These are phyloP conservation scores for Colletotrichum karsti DNA, from an alignment of 2,329 filamentous ascomycete genomes.

Conservation along the genomic window DNA sequence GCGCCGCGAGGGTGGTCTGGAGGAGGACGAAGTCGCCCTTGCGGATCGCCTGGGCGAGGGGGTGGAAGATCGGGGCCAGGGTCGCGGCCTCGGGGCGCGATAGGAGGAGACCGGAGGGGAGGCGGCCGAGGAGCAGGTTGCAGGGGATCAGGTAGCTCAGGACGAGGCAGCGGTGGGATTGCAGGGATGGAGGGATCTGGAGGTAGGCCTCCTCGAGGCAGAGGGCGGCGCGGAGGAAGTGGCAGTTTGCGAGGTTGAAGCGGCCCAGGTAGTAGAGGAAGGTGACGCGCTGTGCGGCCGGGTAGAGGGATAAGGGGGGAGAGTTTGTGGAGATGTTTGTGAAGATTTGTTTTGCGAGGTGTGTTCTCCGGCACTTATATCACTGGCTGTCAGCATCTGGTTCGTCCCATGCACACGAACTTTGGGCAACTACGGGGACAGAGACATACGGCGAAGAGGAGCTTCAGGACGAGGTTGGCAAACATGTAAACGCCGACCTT, in stretches of 20 bases:
- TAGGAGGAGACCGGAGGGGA: conserved; percentile 75
- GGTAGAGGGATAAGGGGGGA: conserved; percentile 82
- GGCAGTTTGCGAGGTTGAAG: conserved; percentile 85
- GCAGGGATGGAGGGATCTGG: conserved; percentile 68
- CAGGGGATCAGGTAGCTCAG: conserved; percentile 84
- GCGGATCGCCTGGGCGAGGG: conserved; percentile 76
- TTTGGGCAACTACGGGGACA: not conserved
- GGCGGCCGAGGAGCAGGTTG: conserved; percentile 85
- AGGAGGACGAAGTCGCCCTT: conserved; percentile 80
- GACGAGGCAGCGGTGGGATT: conserved; percentile 79
- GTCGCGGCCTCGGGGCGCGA: conserved; percentile 73
- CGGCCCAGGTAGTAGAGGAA: conserved; percentile 95
- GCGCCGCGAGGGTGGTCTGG: conserved; percentile 70
- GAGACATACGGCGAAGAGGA: conserved; percentile 78
- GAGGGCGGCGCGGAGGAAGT: conserved; percentile 80
- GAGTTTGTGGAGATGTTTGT: conserved; percentile 86
- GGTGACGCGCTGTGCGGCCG: conserved; percentile 86
- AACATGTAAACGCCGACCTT: conserved; percentile 90
- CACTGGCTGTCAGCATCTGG: too few relatives aligned
- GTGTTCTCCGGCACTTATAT: conserved; percentile 81
- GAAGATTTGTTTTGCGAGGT: conserved; percentile 88
- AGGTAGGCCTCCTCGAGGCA: conserved; percentile 83
- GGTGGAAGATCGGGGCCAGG: conserved; percentile 73
- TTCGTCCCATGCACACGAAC: too few relatives aligned
- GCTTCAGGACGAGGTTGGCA: conserved; percentile 88